These are phyloP conservation scores for Nakataea oryzae DNA, from an alignment of 2,329 filamentous ascomycete genomes.

Conservation along the genomic window DNA sequence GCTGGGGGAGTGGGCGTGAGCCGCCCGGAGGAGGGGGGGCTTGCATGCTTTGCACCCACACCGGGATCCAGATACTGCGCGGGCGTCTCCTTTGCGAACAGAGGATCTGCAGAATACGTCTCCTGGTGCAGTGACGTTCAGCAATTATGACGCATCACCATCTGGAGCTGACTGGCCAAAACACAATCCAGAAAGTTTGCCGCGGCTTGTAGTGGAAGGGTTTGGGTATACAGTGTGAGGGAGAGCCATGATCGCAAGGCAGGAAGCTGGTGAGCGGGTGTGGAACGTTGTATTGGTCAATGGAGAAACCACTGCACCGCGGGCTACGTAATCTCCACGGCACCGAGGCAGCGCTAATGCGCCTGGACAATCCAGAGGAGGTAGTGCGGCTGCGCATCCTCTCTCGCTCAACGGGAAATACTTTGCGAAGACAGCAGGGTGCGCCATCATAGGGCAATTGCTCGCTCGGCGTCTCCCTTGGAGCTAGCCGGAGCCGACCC, in stretches of 20 bases:
- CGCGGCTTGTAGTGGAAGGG: not conserved
- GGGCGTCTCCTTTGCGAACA: not conserved
- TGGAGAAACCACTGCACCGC: not conserved
- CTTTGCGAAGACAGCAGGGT: not conserved
- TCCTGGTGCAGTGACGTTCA: not conserved
- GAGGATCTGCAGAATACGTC: not conserved
- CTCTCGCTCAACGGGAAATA: not conserved
- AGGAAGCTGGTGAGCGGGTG: no score
- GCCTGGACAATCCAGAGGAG: not conserved
- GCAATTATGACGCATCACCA: not conserved
- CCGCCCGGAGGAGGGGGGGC: no score
- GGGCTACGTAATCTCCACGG: not conserved
- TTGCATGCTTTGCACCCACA: not conserved
- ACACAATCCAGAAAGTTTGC: not conserved
- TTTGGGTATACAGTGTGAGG: not conserved
- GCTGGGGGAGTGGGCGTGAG: no score
- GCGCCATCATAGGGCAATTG: not conserved
- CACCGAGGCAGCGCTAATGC: not conserved
- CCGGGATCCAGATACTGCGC: not conserved
- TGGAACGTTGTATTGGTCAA: not conserved
- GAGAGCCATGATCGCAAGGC: not conserved
- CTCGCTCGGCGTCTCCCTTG: not conserved
- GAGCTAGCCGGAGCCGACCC: not conserved
- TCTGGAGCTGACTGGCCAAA: not conserved
- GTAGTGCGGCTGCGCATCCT: not conserved